Evolutionary conservation across 441 rosid species (phyloP).

Genomic region (Cnidoscolus chayamansa): DNA sequence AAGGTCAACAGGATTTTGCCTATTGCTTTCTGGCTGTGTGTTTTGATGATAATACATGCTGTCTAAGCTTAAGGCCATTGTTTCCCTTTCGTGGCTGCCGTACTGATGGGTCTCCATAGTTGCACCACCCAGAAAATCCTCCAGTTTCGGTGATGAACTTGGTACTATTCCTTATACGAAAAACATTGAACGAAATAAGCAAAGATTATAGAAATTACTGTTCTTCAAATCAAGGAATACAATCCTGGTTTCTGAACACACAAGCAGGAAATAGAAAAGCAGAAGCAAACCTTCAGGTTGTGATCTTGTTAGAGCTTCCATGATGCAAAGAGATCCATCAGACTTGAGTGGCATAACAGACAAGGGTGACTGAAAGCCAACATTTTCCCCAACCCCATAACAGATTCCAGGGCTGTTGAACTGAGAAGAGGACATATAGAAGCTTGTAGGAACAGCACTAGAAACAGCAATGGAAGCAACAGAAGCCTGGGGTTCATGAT

Average conservation of each 20-base stretch:
- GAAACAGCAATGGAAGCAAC: slow-evolving; percentile 24
- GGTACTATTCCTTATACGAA: slow-evolving; percentile 38
- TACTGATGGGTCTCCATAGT: slow-evolving; percentile 47
- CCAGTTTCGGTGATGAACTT: slow-evolving; percentile 61
- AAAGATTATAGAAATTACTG: not conserved
- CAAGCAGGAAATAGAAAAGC: not conserved
- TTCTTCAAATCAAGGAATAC: not conserved
- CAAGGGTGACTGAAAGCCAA: slow-evolving; percentile 46
- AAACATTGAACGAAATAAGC: not conserved
- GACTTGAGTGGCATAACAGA: slow-evolving; percentile 78
- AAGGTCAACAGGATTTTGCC: slow-evolving; percentile 41
- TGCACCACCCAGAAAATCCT: slow-evolving; percentile 70
- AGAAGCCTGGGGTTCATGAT: slow-evolving; percentile 25
- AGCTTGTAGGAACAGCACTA: slow-evolving; percentile 39
- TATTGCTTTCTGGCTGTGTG: slow-evolving; percentile 32
- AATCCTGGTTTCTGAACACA: not conserved
- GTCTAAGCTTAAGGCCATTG: slow-evolving; percentile 60
- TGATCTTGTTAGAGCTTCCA: slow-evolving; percentile 69
- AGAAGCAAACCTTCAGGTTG: slow-evolving; percentile 47
- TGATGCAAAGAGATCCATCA: slow-evolving; percentile 70
- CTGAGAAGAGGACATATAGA: slow-evolving; percentile 38
- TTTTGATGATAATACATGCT: slow-evolving; percentile 50
- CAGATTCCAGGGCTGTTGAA: slow-evolving; percentile 34
- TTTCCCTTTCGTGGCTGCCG: slow-evolving; percentile 39
- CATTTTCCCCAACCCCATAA: slow-evolving; percentile 45